Base-by-base conservation (phyloP, 768 basidiomycete species). In the Boletus vermiculosoides region DNA sequence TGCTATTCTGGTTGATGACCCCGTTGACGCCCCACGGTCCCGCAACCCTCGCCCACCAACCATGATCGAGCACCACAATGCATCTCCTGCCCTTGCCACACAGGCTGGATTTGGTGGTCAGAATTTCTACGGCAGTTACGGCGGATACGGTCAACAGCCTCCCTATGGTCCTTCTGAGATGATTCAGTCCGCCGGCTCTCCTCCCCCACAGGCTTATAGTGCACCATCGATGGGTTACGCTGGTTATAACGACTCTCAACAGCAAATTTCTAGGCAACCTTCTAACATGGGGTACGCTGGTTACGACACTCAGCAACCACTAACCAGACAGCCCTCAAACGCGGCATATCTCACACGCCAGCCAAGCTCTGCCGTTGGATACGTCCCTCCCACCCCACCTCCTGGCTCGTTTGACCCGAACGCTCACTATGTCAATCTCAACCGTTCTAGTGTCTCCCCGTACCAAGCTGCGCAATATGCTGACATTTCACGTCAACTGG, bases 381-480 rank as follows among this genome's bases (percentile, higher is more conserved):
- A 63, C 48, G 28, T 39, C 16, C 39, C 59, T 50, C 50, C 59
- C 1, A 2, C 49, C 1, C 28, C 31, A 7, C 53, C 57, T 15
- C 55, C 63, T 15, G 64, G 16, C 23, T 22, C 63, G 15, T 1
- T 73, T 20, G 66, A 71, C 4, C 54, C 56, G 18, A 52, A 63
- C 13, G 64, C 74, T 12, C 80, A 84, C 57, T 89, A 90, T 54
- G 77, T 84, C 37, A 85, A 90, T 62, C 75, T 91, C 41, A 75
- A 72, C 65, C 79, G 89, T 44, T 83, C 84, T 18, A 88, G 87
- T 63, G 81, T 89, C 3, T 84, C 87, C 4, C 88, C 88, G 0
- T 88, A 79, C 78, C 89, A 91, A 65, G 88, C 86, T 40, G 79
- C 77, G 0, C 90, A 91, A 67, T 90, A 90, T 63, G 81, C 77